These are phyloP conservation scores for Trichosanthes truncata DNA, from an alignment of 306 rosid species.

Conservation along the genomic window DNA sequence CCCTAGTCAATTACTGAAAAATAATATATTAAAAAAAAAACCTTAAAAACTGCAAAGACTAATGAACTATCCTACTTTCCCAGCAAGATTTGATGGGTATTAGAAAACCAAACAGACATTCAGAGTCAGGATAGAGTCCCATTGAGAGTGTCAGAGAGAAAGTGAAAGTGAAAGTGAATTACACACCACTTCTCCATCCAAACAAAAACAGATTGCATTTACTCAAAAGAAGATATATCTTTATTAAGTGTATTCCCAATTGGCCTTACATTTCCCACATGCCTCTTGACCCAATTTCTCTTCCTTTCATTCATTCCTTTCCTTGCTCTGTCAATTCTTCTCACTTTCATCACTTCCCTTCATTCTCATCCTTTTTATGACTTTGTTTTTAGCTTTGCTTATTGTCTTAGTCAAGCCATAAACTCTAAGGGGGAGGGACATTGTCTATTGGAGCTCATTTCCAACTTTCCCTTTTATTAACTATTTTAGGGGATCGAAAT, in stretches of 20 bases:
- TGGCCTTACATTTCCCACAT: conserved; percentile 8
- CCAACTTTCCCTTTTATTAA: too few relatives aligned
- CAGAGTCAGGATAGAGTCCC: too few relatives aligned
- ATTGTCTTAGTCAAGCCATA: too few relatives aligned
- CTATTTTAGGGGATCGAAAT: too few relatives aligned
- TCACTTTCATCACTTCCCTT: background rate
- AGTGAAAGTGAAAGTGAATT: conserved; percentile 18
- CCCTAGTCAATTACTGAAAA: too few relatives aligned
- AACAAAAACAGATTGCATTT: conserved; percentile 9
- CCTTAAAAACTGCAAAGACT: background rate
- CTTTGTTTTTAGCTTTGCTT: too few relatives aligned
- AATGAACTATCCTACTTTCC: conserved; percentile 1
- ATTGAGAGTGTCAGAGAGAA: background rate
- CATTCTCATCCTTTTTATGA: background rate
- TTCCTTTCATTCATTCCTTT: background rate
- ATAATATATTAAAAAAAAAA: too few relatives aligned
- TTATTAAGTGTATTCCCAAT: background rate
- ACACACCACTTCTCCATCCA: too few relatives aligned
- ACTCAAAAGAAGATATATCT: conserved; percentile 9
- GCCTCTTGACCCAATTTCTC: background rate
- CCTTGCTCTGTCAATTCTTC: background rate
- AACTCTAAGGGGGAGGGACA: too few relatives aligned
- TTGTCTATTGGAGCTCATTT: too few relatives aligned
- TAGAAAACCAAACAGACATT: background rate
- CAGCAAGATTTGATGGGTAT: conserved; percentile 11